A percentile compares a stretch with the other conserved stretches of the same genome.
Conservation (phyloP, 108 stramenopile species). For the Cylindrotheca closterium region DNA sequence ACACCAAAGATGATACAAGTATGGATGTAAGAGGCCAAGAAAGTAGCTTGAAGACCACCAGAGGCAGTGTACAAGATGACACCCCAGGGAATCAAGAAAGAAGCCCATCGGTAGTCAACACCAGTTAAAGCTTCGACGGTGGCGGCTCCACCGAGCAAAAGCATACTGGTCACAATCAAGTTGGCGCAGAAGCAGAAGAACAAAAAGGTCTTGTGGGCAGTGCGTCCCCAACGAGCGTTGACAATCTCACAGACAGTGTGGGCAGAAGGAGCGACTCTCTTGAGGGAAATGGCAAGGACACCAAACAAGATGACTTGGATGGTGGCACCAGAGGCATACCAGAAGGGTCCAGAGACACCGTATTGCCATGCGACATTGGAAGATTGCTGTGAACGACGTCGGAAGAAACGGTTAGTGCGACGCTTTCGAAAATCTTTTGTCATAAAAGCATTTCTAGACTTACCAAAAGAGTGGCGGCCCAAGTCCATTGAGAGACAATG, state of each 20-base stretch:
- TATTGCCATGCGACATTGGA: conserved; percentile 93
- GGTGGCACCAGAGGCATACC: conserved; percentile 92
- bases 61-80: conserved; percentile 91
- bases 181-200: conserved; percentile 84
- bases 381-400: too few species aligned
- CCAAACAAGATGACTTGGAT: conserved; percentile 93
- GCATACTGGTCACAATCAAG: conserved; percentile 90
- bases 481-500: conserved; percentile 93
- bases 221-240: conserved; percentile 87
- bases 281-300: conserved; percentile 89
- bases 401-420: too few species aligned
- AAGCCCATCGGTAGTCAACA: conserved; percentile 75
- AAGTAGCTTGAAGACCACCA: conserved; percentile 92
- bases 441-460: too few species aligned
- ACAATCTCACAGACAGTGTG: conserved; percentile 94
- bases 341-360: conserved; percentile 92
- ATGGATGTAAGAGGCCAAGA: conserved; percentile 86
- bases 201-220: conserved; percentile 89
- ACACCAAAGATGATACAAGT: conserved; percentile 83
- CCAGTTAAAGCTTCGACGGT: conserved; percentile 90
- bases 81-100: conserved; percentile 91
- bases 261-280: conserved; percentile 86
- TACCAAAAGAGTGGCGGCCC: conserved; percentile 95
- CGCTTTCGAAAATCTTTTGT: too few species aligned
- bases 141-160: conserved; percentile 93